Percentiles rank a stretch among this genome's conserved stretches.
Conservation (phyloP, 441 rosid genomes). For the Euphorbia corollata region DNA sequence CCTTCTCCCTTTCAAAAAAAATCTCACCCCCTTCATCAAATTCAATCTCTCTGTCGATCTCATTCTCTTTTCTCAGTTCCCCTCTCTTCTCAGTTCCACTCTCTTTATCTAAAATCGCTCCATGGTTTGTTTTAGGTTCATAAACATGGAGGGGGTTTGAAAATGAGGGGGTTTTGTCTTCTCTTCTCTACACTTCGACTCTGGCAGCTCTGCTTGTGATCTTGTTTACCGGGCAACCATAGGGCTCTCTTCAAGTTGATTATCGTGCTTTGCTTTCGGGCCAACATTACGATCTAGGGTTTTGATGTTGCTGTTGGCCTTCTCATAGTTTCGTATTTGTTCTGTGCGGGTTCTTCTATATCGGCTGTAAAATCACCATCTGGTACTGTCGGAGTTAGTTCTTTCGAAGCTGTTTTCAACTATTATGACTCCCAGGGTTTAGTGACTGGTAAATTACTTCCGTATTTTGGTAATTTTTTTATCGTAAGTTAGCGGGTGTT, state of each 20-base stretch:
- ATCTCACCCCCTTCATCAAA: no score
- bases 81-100: no score
- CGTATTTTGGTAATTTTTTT: neutral
- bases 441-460: conserved; percentile 11
- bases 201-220: conserved; percentile 8
- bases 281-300: conserved; percentile 15
- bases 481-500: neutral
- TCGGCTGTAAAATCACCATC: neutral
- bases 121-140: no score
- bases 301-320: neutral
- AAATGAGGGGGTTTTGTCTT: neutral
- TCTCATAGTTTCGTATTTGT: no score
- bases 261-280: conserved; percentile 3
- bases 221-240: neutral
- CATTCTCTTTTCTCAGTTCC: no score
- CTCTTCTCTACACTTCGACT: neutral
- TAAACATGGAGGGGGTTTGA: no score
- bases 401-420: neutral
- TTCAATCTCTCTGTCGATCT: no score
- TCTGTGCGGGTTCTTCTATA: neutral
- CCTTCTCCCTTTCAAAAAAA: no score
- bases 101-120: no score
- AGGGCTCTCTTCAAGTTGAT: neutral
- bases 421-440: neutral
- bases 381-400: neutral